Evolutionary conservation across 2,329 filamentous ascomycete species (phyloP).

Genomic region (Ceratocystis variospora): DNA sequence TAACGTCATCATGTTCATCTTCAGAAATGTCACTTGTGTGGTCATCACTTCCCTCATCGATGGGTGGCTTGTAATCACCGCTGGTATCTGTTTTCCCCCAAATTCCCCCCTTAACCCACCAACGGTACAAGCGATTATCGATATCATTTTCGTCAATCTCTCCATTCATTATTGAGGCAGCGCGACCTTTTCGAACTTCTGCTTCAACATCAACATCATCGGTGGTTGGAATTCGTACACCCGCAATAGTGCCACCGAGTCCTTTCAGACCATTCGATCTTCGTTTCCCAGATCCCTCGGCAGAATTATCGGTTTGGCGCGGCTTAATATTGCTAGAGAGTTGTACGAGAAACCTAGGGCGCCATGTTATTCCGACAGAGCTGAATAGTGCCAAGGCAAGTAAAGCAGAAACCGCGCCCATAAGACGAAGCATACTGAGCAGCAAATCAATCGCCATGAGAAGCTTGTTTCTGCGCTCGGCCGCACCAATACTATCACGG

Average conservation of each 20-base stretch:
- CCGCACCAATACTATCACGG: conserved; percentile 58
- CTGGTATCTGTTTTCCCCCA: conserved; percentile 75
- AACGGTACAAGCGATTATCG: conserved; percentile 62
- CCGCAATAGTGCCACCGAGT: conserved; percentile 13
- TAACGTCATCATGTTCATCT: conserved; percentile 12
- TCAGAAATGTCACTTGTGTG: conserved; percentile 65
- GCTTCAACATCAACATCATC: conserved; percentile 66
- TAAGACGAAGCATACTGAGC: conserved; percentile 54
- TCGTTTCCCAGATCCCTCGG: conserved; percentile 17
- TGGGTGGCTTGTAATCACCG: conserved; percentile 55
- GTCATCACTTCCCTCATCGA: conserved; percentile 44
- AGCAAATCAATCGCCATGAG: conserved; percentile 63
- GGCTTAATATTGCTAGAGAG: conserved; percentile 26
- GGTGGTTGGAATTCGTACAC: conserved; percentile 24
- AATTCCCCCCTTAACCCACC: conserved; percentile 72
- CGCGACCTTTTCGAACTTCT: conserved; percentile 50
- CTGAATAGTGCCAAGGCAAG: conserved; percentile 26
- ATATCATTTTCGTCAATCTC: conserved; percentile 48
- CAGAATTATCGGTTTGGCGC: not conserved
- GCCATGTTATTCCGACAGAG: conserved; percentile 12
- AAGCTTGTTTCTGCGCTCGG: conserved; percentile 68
- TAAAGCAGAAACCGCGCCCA: conserved; percentile 45
- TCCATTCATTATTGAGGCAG: conserved; percentile 29
- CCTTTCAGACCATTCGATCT: conserved; percentile 26
- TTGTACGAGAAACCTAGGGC: conserved; percentile 37